Conservation (phyloP, 805 yeast genomes). For the Zygotorulaspora chibaensis region DNA sequence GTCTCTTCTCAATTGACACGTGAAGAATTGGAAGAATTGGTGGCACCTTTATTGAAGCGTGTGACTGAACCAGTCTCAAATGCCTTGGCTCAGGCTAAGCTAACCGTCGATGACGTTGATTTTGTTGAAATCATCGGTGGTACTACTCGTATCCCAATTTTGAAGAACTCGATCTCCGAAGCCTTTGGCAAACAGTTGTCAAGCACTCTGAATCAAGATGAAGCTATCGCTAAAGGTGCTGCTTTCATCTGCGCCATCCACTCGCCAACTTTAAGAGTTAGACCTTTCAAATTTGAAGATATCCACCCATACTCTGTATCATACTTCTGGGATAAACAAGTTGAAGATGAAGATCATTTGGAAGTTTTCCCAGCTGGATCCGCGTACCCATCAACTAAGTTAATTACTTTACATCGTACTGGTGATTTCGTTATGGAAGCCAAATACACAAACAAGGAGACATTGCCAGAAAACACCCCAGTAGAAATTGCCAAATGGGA, state of each 20-base stretch:
- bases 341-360: slow-evolving; percentile 83
- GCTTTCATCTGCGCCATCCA: slow-evolving; percentile 98
- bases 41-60: slow-evolving; percentile 75
- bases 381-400: slow-evolving; percentile 88
- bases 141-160: slow-evolving; percentile 92
- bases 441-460: slow-evolving; percentile 68
- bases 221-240: slow-evolving; percentile 98
- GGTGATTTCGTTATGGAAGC: slow-evolving; percentile 86
- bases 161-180: slow-evolving; percentile 76
- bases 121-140: slow-evolving; percentile 97
- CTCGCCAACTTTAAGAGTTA: slow-evolving; percentile 97
- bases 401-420: slow-evolving; percentile 88
- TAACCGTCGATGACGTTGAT: slow-evolving; percentile 71
- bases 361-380: slow-evolving; percentile 98
- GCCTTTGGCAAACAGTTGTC: slow-evolving; percentile 83
- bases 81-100: slow-evolving; percentile 77
- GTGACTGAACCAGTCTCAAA: slow-evolving; percentile 70
- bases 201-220: slow-evolving; percentile 96
- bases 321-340: slow-evolving; percentile 91
- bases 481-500: slow-evolving; percentile 78
- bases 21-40: slow-evolving; percentile 87
- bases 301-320: slow-evolving; percentile 87
- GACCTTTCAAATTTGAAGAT: slow-evolving; percentile 98
- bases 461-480: slow-evolving; percentile 64
- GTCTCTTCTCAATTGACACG: slow-evolving; percentile 85